Base-by-base conservation (phyloP, 2,329 filamentous ascomycete genomes). In the Aspergillus intermedius region DNA sequence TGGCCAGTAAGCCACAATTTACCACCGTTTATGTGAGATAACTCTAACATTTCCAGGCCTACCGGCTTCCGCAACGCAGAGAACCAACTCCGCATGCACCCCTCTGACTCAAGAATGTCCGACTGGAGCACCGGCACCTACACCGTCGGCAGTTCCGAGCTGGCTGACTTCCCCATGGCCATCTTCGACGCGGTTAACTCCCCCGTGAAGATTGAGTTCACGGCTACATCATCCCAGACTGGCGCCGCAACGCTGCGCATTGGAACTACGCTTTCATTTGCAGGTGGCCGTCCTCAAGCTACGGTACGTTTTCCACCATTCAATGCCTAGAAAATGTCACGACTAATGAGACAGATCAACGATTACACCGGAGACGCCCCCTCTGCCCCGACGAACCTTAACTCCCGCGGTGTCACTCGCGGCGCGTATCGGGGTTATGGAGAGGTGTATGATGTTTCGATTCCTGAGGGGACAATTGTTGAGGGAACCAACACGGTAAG, bases 61-160 rank as follows among this genome's bases (percentile, higher is more conserved):
- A 78, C 72, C 5, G 82, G 81, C 13, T 84, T 87, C 72, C 76
- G 77, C 54, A 86, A 87, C 60, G 82, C 82, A 12, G 82, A 77
- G 47, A 84, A 84, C 58, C 79, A 84, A 61, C 74, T 81, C 12
- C 76, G 81, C 45, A 86, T 86, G 83, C 83, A 87, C 61, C 83
- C 83, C 3, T 80, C 79, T 3, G 83, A 86, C 65, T 68, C 67
- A 35, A 78, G 83, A 58, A 86, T 86, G 82, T 66, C 71, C 22
- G 71, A 69, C 48, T 86, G 83, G 83, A 75, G 72, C 0, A 74
- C 80, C 0, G 57, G 75, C 10, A 84, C 81, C 1, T 84, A 82
- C 66, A 83, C 78, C 2, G 77, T 83, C 9, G 82, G 81, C 37
- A 75, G 74, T 19, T 79, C 76, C 21, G 61, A 68, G 5, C 60